Percentiles rank a stretch among this genome's conserved stretches.
Evolutionary conservation across 352 stramenopile species (phyloP).

Genomic region (Phytophthora multivora): DNA sequence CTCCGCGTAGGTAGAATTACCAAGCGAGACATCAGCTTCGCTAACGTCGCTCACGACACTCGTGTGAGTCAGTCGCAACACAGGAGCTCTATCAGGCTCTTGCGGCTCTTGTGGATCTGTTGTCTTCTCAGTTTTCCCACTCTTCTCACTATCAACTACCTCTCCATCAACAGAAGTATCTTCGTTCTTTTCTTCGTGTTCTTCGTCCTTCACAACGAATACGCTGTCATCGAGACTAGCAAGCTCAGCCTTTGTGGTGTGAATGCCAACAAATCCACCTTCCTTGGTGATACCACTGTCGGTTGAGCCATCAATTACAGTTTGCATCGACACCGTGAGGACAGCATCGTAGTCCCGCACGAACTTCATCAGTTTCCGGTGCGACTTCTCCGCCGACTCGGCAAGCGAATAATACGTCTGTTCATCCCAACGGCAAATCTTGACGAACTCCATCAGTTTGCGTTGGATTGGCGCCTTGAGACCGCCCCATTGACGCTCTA

Average conservation of each 20-base stretch:
- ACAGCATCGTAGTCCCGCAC: conserved; percentile 92
- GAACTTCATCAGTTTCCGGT: conserved; percentile 98
- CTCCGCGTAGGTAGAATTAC: conserved; percentile 37
- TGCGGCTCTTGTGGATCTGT: conserved; percentile 9
- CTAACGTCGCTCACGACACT: background rate
- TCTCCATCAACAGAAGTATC: conserved; percentile 10
- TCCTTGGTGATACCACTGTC: conserved; percentile 86
- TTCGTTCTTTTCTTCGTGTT: conserved; percentile 29
- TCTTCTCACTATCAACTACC: conserved; percentile 7
- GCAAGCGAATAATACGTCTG: conserved; percentile 99
- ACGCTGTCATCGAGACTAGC: conserved; percentile 52
- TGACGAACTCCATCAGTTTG: conserved; percentile 98
- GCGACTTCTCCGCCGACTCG: conserved; percentile 97
- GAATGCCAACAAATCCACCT: conserved; percentile 76
- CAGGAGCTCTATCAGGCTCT: conserved; percentile 20
- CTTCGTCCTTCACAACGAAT: conserved; percentile 40
- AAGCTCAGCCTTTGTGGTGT: conserved; percentile 71
- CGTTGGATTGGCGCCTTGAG: conserved; percentile 95
- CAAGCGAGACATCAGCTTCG: conserved; percentile 9
- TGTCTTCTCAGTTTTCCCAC: conserved; percentile 5
- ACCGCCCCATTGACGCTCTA: conserved; percentile 84
- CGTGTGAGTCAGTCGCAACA: conserved; percentile 32
- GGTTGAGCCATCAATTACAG: conserved; percentile 88
- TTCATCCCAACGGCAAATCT: conserved; percentile 99
- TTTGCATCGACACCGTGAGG: conserved; percentile 80